Conservation (phyloP, 495 filamentous ascomycete species). For the Filosporella fistucella region DNA sequence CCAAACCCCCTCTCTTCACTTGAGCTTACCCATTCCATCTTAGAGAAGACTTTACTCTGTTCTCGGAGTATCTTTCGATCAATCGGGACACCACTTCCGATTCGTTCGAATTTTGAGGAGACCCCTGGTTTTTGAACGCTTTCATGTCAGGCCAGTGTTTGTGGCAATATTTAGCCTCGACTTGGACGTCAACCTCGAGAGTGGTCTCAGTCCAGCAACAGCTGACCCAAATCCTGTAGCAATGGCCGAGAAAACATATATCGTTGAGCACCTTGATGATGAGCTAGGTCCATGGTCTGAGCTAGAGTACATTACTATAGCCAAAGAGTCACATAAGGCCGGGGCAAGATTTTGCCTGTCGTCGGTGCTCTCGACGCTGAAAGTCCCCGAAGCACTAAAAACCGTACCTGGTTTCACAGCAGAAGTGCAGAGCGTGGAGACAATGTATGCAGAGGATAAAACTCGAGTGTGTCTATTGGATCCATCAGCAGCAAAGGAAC, state of each 20-base stretch:
- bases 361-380: slow-evolving; percentile 66
- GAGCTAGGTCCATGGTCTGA: slow-evolving; percentile 93
- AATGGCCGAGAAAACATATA: slow-evolving; percentile 57
- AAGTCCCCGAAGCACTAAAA: slow-evolving; percentile 59
- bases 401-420: slow-evolving; percentile 56
- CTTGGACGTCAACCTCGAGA: too few relatives aligned
- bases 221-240: not conserved
- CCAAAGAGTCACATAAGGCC: slow-evolving; percentile 65
- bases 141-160: too few relatives aligned
- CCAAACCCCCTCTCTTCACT: too few relatives aligned
- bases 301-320: slow-evolving; percentile 85
- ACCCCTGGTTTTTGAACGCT: too few relatives aligned
- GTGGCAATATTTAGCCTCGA: too few relatives aligned
- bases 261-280: slow-evolving; percentile 89
- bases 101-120: too few relatives aligned
- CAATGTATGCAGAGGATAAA: slow-evolving; percentile 62
- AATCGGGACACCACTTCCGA: too few relatives aligned
- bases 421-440: slow-evolving; percentile 70
- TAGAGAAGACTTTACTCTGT: too few relatives aligned
- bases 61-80: too few relatives aligned
- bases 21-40: too few relatives aligned
- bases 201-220: too few relatives aligned
- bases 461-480: slow-evolving; percentile 82
- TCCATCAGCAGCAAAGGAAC: slow-evolving; percentile 71
- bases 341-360: slow-evolving; percentile 76